Conservation (phyloP, 176 grass and related monocot species). For the sorghum (Sorghum bicolor) region Sorghum_bicolor_NCBIv3 NC_012875.2:55702501-55703000, state of each 20-base stretch:
- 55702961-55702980: conserved; percentile 31
- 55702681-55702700: neutral
- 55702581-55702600: conserved; percentile 88
- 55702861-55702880: conserved; percentile 42
- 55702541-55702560: conserved; percentile 98
- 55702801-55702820: conserved; percentile 59
- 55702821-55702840: conserved; percentile 66
- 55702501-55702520: conserved; percentile 85
- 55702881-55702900: conserved; percentile 44
- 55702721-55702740: conserved; percentile 95
- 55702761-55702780: conserved; percentile 70
- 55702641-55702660: conserved; percentile 40
- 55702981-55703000: conserved; percentile 20
- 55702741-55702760: conserved; percentile 83
- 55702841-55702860: conserved; percentile 43
- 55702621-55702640: conserved; percentile 79
- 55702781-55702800: conserved; percentile 89
- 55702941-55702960: conserved; percentile 26
- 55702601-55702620: conserved; percentile 72
- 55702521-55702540: conserved; percentile 86
- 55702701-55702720: conserved; percentile 3
- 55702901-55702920: conserved; percentile 81
- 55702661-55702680: conserved; percentile 5
- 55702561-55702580: conserved; percentile 90
- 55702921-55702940: conserved; percentile 90